Conservation (phyloP, 208 protist species). For the Novymonas esmeraldas region DNA sequence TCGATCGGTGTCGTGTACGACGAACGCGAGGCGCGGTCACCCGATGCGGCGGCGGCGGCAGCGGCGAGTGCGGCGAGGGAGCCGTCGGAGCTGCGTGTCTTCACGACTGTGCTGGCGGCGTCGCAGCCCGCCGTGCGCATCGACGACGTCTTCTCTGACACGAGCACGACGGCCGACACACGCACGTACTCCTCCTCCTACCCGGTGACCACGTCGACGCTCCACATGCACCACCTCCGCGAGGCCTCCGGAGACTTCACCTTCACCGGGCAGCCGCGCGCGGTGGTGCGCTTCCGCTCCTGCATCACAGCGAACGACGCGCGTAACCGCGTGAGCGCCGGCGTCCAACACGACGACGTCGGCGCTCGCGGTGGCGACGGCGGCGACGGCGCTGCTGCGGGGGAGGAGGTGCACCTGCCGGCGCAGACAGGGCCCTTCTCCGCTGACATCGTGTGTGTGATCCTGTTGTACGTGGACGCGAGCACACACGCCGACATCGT, state of each 20-base stretch:
- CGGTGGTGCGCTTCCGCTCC: conserved; percentile 77
- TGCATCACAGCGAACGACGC: conserved; percentile 61
- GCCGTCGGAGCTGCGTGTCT: conserved; percentile 15
- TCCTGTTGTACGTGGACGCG: conserved; percentile 72
- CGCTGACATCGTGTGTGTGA: conserved; percentile 69
- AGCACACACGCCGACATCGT: conserved; percentile 60
- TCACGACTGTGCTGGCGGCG: conserved; percentile 13
- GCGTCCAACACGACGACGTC: conserved; percentile 2
- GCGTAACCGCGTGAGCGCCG: conserved; percentile 7
- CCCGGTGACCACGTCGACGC: conserved; percentile 25
- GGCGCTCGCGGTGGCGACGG: conserved; percentile 7
- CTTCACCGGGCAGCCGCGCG: conserved; percentile 60
- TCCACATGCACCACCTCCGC: conserved; percentile 40
- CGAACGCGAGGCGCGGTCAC: conserved; percentile 21
- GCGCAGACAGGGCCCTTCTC: conserved; percentile 71
- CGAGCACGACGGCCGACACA: conserved; percentile 46
- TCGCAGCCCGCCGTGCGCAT: conserved; percentile 11
- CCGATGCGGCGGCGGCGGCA: conserved; percentile 4
- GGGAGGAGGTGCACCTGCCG: conserved; percentile 29
- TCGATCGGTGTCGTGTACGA: conserved; percentile 49
- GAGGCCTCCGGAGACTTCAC: conserved; percentile 57
- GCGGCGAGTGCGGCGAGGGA: conserved; percentile 14
- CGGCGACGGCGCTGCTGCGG: not conserved
- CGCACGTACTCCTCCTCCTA: conserved; percentile 41
- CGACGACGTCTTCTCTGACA: conserved; percentile 44